Evolutionary conservation across 2,329 filamentous ascomycete species (phyloP).

Genomic region (Colletotrichum agaves): DNA sequence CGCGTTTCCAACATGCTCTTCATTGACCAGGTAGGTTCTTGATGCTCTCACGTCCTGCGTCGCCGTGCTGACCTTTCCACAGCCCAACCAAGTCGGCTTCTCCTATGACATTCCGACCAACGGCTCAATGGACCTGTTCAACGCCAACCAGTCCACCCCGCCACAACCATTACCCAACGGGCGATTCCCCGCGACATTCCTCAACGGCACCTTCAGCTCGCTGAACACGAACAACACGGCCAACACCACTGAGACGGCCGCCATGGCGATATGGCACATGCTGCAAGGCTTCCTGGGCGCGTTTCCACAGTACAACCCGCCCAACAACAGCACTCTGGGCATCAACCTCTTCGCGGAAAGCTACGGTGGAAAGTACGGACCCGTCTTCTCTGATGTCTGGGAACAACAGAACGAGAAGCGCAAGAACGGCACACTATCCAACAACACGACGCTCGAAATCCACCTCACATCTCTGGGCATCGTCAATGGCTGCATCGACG

Average conservation of each 20-base stretch:
- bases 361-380: slow-evolving; percentile 77
- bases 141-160: slow-evolving; percentile 50
- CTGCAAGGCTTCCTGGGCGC: slow-evolving; percentile 68
- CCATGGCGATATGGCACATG: slow-evolving; percentile 73
- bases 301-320: slow-evolving; percentile 68
- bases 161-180: slow-evolving; percentile 41
- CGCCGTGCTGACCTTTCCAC: slow-evolving; percentile 42
- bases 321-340: slow-evolving; percentile 59
- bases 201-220: slow-evolving; percentile 75
- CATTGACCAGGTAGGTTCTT: slow-evolving; percentile 61
- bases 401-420: slow-evolving; percentile 71
- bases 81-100: slow-evolving; percentile 78
- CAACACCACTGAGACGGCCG: slow-evolving; percentile 67
- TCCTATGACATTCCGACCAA: slow-evolving; percentile 74
- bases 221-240: slow-evolving; percentile 59
- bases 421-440: slow-evolving; percentile 58
- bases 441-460: slow-evolving; percentile 66
- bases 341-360: slow-evolving; percentile 76
- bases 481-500: slow-evolving; percentile 77
- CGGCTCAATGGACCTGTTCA: slow-evolving; percentile 63
- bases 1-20: slow-evolving; percentile 64
- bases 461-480: slow-evolving; percentile 73
- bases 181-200: slow-evolving; percentile 48
- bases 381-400: slow-evolving; percentile 68
- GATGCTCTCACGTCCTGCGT: slow-evolving; percentile 40